A percentile compares a stretch with the other conserved stretches of the same genome.
Conservation (phyloP, 805 yeast genomes). For the Wickerhamiella vanderwaltii region DNA sequence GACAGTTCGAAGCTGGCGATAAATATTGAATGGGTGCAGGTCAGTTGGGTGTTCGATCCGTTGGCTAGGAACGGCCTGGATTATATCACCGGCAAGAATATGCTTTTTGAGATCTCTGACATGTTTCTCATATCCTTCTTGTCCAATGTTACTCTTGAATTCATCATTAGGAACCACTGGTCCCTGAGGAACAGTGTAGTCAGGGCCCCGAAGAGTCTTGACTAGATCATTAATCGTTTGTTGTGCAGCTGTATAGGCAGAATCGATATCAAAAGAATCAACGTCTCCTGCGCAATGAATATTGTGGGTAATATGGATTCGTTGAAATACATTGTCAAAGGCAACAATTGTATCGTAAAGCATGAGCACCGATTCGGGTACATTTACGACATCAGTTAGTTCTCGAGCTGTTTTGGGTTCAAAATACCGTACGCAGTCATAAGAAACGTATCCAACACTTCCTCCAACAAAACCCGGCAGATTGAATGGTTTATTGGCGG, state of each 20-base stretch:
- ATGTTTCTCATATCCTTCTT: conserved; percentile 80
- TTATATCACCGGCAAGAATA: conserved; percentile 81
- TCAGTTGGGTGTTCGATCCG: conserved; percentile 91
- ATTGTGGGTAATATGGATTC: conserved; percentile 83
- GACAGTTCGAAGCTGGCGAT: conserved; percentile 86
- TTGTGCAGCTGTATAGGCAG: conserved; percentile 48
- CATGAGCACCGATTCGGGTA: conserved; percentile 92
- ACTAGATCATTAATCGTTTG: conserved; percentile 39
- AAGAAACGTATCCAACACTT: conserved; percentile 89
- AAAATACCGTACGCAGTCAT: conserved; percentile 92
- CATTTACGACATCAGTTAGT: conserved; percentile 62
- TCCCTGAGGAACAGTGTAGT: conserved; percentile 53
- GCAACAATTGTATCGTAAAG: conserved; percentile 81
- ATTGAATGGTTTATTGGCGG: conserved; percentile 70
- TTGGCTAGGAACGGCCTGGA: conserved; percentile 98
- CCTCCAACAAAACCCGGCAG: conserved; percentile 79
- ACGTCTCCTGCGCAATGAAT: conserved; percentile 30
- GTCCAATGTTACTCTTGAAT: conserved; percentile 82
- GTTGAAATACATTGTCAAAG: conserved; percentile 85
- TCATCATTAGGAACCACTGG: conserved; percentile 54
- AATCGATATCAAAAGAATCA: conserved; percentile 28
- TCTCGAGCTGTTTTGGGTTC: conserved; percentile 78
- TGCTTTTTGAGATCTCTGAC: conserved; percentile 66
- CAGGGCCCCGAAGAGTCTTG: conserved; percentile 29
- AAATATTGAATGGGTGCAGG: conserved; percentile 91